These are phyloP conservation scores for Paramyrothecium sp. DNA, from an alignment of 2,329 filamentous ascomycete genomes.

Conservation along the genomic window DNA sequence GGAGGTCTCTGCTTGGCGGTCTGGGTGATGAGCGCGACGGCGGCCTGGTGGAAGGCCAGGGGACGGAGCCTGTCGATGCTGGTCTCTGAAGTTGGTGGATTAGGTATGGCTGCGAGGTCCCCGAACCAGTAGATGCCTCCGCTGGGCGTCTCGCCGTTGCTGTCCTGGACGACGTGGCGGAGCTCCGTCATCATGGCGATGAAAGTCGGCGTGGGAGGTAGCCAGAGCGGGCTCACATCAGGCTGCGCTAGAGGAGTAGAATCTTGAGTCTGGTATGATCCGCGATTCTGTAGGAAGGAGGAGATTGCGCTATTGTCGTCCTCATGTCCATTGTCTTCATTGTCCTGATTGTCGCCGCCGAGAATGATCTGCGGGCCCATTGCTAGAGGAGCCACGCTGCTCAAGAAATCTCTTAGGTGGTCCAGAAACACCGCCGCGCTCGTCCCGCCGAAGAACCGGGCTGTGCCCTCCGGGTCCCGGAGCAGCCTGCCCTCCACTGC, in stretches of 20 bases:
- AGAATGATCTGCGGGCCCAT: constrained; percentile 6
- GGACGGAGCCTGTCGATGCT: constrained; percentile 21
- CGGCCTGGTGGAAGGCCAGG: constrained; percentile 43
- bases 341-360: constrained; percentile 7
- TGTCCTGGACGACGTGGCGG: constrained; percentile 44
- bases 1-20: constrained; percentile 17
- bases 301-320: background rate
- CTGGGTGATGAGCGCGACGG: constrained; percentile 38
- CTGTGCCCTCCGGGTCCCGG: constrained; percentile 40
- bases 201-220: constrained; percentile 37
- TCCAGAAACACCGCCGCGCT: constrained; percentile 50
- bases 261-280: constrained; percentile 46
- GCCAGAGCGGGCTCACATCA: constrained; percentile 35
- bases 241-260: constrained; percentile 36
- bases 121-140: constrained; percentile 51
- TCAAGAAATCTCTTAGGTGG: constrained; percentile 46
- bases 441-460: constrained; percentile 47
- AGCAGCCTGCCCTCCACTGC: constrained; percentile 39
- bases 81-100: constrained; percentile 17
- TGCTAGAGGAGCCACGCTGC: constrained; percentile 33
- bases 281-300: constrained; percentile 38
- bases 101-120: constrained; percentile 32
- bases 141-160: constrained; percentile 35
- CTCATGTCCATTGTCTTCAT: background rate
- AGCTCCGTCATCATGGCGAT: constrained; percentile 36